Base-by-base conservation (phyloP, 768 basidiomycete genomes). In the Cystofilobasidium macerans region DNA sequence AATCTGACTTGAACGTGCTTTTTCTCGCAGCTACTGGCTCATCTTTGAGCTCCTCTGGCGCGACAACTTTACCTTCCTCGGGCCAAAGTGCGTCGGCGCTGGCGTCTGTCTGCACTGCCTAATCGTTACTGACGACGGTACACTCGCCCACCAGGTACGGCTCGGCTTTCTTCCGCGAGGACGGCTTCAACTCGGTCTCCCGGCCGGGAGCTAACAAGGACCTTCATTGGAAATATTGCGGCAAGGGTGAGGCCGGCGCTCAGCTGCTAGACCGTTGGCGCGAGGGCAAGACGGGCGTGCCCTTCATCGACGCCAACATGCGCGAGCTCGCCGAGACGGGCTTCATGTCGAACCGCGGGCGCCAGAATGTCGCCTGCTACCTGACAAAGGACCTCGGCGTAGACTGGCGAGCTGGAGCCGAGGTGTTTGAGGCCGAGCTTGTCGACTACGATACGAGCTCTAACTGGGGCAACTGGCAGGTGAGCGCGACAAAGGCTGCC, bases 351-450 rank as follows among this genome's bases (percentile, higher is more conserved):
- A 79, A 80, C 70, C 75, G 79, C 20, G 76, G 76, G 0, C 73
- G 79, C 12, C 79, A 80, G 71, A 80, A 80, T 71, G 78, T 79
- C 13, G 79, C 78, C 6, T 77, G 74, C 57, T 80, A 77, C 73
- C 68, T 79, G 36, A 75, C 77, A 1, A 77, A 77, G 61, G 78
- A 79, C 57, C 69, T 78, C 30, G 11, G 28, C 11, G 57, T 68
- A 18, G 79, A 80, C 69, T 80, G 79, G 79, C 70, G 79, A 4
- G 69, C 79, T 16, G 79, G 78, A 3, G 79, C 78, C n/a, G 79
- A 80, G 68, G 78, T 76, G 71, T 80, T 79, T 69, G 79, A 80
- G 67, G 60, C 73, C 71, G 32, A 64, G 9, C 62, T 64, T 32
- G 33, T 60, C 62, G 67, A 51, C 58, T 62, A 62, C 61, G 57